Evolutionary conservation across 371 early-diverging fungal species (phyloP), one percentile per base, ranked within the genome.

Genomic region (Apophysomyces ossiformis): DNA sequence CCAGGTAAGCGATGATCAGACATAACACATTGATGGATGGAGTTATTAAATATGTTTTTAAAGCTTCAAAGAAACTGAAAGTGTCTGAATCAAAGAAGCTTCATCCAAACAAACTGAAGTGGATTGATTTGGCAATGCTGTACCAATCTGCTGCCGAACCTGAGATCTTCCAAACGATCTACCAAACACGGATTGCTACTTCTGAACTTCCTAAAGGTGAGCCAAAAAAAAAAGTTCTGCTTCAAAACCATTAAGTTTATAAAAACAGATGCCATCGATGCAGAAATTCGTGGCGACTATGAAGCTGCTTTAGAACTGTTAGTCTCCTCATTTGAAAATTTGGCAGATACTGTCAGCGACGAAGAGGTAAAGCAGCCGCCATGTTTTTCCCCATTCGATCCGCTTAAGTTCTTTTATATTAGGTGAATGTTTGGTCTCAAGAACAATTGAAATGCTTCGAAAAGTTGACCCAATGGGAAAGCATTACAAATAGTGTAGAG

Each of bases 391-490:
- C 2, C 32, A 26, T 26, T 26, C 32, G 2, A 26, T 26, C 3
- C 2, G 3, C 2, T 0, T 2, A 26, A 26, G 32, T 2, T 2
- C 32, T 26, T 26, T 26, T 2, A 26, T 58, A 2, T 7, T 39
- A 70, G 71, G 41, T 63, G n/a, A 59, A 37, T 50, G 61, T 88
- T 5, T 89, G 89, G 84, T 77, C 77, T 5, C 75, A 84, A 41
- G 88, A 87, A 37, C 82, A 85, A 57, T 71, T 90, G 21, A 80
- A 81, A 39, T 91, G 90, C 62, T 70, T 86, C 64, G 86, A 85
- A 35, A 81, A 87, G 39, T 72, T 92, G 37, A 84, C 85, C 1
- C 77, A 87, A 56, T 92, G 92, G 91, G 86, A 86, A 16, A 73
- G 71, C 12, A 73, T 92, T 16, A 82, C 81, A 16, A 68, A 63